Conservation (phyloP, 2,329 filamentous ascomycete genomes). For the Colletotrichum sp. region DNA sequence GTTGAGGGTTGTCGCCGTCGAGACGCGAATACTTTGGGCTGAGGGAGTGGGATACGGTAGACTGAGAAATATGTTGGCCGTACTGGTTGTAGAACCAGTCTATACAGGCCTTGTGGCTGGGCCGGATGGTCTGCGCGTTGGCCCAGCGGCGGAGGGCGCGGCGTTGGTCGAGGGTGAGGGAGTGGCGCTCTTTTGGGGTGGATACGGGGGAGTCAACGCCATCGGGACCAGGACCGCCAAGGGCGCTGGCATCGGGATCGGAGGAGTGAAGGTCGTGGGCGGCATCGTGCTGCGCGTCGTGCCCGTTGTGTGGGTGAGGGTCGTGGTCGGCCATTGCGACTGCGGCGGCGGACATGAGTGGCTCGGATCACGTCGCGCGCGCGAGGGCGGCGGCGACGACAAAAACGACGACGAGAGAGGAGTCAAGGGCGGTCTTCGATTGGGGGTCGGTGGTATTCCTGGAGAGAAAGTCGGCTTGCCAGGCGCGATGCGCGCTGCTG, state of each 20-base stretch:
- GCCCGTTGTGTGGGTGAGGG: constrained; percentile 1
- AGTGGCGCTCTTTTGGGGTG: constrained; percentile 56
- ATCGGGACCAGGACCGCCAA: neutral
- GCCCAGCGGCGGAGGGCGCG: constrained; percentile 66
- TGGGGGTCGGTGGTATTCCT: neutral
- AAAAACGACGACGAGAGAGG: neutral
- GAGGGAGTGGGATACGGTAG: constrained; percentile 66
- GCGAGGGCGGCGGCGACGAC: neutral
- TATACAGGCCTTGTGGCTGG: constrained; percentile 67
- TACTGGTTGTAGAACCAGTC: constrained; percentile 67
- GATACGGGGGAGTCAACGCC: constrained; percentile 1
- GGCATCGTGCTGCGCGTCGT: constrained; percentile 12
- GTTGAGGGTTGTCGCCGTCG: constrained; percentile 63
- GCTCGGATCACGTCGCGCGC: neutral
- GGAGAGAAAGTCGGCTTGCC: neutral
- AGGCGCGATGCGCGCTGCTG: neutral
- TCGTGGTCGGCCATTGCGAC: constrained; percentile 21
- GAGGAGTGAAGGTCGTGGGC: constrained; percentile 17
- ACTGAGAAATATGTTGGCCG: constrained; percentile 66
- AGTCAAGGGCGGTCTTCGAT: neutral
- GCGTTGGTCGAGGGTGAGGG: constrained; percentile 66
- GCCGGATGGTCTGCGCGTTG: constrained; percentile 59
- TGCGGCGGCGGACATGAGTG: neutral
- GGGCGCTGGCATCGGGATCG: constrained; percentile 6
- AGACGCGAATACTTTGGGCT: constrained; percentile 67